These are phyloP conservation scores for Saprolegnia parasitica DNA, from an alignment of 352 stramenopile genomes.

Conservation along the genomic window DNA sequence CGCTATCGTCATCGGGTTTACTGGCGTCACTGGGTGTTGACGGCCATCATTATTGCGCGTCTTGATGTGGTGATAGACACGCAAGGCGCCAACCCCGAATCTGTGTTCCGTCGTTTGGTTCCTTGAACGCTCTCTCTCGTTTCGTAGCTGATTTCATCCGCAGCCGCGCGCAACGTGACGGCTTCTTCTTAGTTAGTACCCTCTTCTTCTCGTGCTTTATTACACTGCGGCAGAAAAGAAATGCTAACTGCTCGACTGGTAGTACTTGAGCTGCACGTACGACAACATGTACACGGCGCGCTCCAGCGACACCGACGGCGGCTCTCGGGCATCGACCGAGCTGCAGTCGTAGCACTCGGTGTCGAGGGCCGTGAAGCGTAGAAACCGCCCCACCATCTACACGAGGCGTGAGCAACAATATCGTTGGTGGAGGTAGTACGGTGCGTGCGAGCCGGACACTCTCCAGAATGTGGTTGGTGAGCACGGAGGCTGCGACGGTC, in stretches of 20 bases:
- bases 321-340: background rate
- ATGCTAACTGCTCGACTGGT: background rate
- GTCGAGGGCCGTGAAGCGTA: background rate
- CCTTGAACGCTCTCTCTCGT: too few relatives aligned
- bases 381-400: conserved; percentile 24
- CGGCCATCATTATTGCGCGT: too few relatives aligned
- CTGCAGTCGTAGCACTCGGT: background rate
- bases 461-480: conserved; percentile 19
- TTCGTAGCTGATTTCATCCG: too few relatives aligned
- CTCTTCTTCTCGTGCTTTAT: too few relatives aligned
- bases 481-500: background rate
- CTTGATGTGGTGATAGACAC: too few relatives aligned
- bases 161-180: too few relatives aligned
- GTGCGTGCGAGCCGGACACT: conserved; percentile 11
- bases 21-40: too few relatives aligned
- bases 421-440: conserved; percentile 7
- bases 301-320: background rate
- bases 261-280: conserved; percentile 21
- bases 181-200: too few relatives aligned
- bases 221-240: background rate
- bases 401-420: background rate
- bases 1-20: too few relatives aligned
- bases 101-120: too few relatives aligned
- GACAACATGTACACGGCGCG: conserved; percentile 25
- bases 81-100: too few relatives aligned